Conservation (phyloP, 179 eudicot species). For the Silene vulgaris region DNA sequence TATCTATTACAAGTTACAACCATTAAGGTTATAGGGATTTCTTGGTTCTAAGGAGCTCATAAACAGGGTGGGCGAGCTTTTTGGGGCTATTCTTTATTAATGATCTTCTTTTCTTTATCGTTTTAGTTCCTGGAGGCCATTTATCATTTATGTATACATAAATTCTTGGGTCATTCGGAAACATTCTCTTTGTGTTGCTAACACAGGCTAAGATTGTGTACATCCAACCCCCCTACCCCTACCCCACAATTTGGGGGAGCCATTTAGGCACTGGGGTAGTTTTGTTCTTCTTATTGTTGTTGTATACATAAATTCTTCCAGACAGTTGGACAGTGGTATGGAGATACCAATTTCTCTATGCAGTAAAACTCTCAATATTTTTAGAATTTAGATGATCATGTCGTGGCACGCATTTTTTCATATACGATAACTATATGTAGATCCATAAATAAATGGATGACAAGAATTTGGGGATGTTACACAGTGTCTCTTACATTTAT, state of each 20-base stretch:
- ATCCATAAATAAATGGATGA: not conserved
- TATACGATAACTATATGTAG: not conserved
- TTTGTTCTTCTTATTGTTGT: too few relatives aligned
- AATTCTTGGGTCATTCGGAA: too few relatives aligned
- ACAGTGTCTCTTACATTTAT: not conserved
- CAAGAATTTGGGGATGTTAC: not conserved
- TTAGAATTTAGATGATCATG: not conserved
- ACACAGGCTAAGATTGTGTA: too few relatives aligned
- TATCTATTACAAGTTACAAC: too few relatives aligned
- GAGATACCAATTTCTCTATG: not conserved
- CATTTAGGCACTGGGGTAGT: too few relatives aligned
- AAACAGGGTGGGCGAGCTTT: not conserved
- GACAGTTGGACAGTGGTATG: not conserved
- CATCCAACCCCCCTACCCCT: too few relatives aligned
- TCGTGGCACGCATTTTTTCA: not conserved
- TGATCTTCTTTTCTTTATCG: not conserved
- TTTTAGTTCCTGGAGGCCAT: not conserved
- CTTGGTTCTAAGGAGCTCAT: not conserved
- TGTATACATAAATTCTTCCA: conserved; percentile 7
- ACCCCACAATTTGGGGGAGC: too few relatives aligned
- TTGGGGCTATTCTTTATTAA: not conserved
- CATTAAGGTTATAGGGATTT: not conserved
- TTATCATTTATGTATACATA: not conserved
- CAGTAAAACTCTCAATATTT: not conserved
- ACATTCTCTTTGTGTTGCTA: too few relatives aligned